Evolutionary conservation across 139 green algal genomes (phyloP).

Genomic region (Parachlorella kessleri): DNA sequence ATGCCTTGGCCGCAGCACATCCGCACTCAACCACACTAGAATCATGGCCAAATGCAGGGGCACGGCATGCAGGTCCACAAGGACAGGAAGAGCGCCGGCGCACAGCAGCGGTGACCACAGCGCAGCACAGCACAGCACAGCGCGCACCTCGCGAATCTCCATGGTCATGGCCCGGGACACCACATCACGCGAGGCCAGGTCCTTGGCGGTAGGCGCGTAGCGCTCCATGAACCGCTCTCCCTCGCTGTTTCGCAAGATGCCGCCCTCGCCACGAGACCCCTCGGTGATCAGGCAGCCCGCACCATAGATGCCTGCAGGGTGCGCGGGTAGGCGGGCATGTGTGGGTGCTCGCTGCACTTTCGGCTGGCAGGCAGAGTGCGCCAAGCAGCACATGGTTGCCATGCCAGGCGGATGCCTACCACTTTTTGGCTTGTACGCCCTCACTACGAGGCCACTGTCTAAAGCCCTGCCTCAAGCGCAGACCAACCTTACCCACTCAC

Average conservation of each 20-base stretch:
- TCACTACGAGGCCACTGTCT: no score
- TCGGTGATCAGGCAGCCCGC: conserved; percentile 99
- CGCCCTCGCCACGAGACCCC: conserved; percentile 93
- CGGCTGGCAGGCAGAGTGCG: not conserved
- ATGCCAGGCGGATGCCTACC: no score
- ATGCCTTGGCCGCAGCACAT: no score
- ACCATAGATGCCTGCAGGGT: conserved; percentile 91
- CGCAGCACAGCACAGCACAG: not conserved
- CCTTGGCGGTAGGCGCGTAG: conserved; percentile 97
- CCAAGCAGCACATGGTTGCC: no score
- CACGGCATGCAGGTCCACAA: no score
- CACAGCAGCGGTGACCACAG: no score
- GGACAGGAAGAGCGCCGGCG: no score
- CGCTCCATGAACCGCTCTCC: conserved; percentile 99
- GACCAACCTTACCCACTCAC: no score
- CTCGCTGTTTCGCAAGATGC: conserved; percentile 96
- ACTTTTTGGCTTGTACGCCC: no score
- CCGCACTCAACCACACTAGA: no score
- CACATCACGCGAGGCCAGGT: conserved; percentile 97
- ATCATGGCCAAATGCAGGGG: no score
- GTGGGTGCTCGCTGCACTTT: not conserved
- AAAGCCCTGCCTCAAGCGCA: no score
- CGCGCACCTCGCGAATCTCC: conserved; percentile 87
- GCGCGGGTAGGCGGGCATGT: not conserved
- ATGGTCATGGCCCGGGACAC: conserved; percentile 95